Base-by-base conservation (phyloP, 2,329 filamentous ascomycete genomes). In the Lachnellula arida region DNA sequence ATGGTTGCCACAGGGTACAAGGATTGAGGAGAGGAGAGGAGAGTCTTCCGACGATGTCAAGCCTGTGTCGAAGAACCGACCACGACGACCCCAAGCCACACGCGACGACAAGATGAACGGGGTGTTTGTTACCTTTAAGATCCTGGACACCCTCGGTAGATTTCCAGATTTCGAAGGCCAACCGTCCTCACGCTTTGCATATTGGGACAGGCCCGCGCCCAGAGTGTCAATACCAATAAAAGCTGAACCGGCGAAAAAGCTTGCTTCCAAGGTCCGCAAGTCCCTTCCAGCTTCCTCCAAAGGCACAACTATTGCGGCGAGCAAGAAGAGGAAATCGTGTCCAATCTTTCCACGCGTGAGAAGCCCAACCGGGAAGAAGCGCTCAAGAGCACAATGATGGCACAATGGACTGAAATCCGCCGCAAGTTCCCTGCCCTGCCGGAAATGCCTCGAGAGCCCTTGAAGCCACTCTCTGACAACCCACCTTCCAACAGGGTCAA, bases 91-190 rank as follows among this genome's bases (percentile, higher is more conserved):
- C n/a, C 56, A 63, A 40, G 56, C 60, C 23, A 51, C 57, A 6
- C 56, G 68, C 44, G 68, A 70, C 34, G 64, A 68, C 40, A 68
- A 66, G 46, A 51, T 55, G 6, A 70, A 66, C 54, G 68, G 60
- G 5, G 68, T 60, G 5, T 64, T 65, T 49, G 43, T 66, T 23
- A 65, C 64, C 11, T 66, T 64, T 49, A 69, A 65, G 54, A 69
- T 70, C 19, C 52, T 70, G 7, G 62, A 68, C 34, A 56, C 55
- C 3, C 61, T 71, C 12, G 32, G 53, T 1, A 59, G 55, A 12
- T 46, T 66, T 14, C 51, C 51, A 3, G 65, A 67, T 49, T 14
- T 17, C 1, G 6, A 59, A 17, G 66, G 65, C n/a, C 56, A 57
- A 19, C 37, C 25, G 25, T 54, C 62, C 12, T 37, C 37, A 19